Evolutionary conservation across 192 early-diverging fungal genomes (phyloP).

Genomic region (Linnemannia exigua): DNA sequence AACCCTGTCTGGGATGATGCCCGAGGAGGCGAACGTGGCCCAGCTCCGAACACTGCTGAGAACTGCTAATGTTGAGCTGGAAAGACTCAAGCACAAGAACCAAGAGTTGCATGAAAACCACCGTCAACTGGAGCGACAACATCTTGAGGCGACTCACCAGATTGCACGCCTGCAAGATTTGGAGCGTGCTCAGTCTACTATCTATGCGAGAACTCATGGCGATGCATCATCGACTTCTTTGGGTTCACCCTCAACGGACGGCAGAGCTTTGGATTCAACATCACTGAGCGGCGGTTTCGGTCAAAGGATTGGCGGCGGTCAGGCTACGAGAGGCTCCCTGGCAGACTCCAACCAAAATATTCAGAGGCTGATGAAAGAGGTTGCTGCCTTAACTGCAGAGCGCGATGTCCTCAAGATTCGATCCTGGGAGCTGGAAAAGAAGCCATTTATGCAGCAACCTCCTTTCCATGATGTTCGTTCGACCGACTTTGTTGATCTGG

Average conservation of each 20-base stretch:
- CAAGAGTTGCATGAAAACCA: conserved; percentile 18
- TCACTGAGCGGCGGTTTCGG: neutral
- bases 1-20: neutral
- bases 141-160: conserved; percentile 21
- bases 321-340: neutral
- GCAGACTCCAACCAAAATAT: neutral
- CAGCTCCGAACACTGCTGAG: conserved; percentile 10
- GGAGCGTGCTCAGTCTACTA: conserved; percentile 26
- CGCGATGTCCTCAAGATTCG: conserved; percentile 26
- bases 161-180: conserved; percentile 14
- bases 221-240: conserved; percentile 9
- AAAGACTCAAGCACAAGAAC: conserved; percentile 18
- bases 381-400: conserved; percentile 20
- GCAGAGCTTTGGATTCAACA: neutral
- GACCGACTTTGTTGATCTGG: conserved; percentile 13
- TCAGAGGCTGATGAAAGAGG: conserved; percentile 2
- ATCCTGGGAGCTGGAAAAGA: conserved; percentile 29
- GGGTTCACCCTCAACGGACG: conserved; percentile 17
- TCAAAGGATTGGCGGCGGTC: neutral
- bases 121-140: conserved; percentile 13
- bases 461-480: conserved; percentile 6
- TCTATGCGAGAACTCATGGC: neutral
- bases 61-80: neutral
- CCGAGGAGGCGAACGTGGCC: neutral
- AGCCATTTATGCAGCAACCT: conserved; percentile 20